Conservation (phyloP, 176 grass and related monocot genomes). For the Calamus simplicifolius region DNA sequence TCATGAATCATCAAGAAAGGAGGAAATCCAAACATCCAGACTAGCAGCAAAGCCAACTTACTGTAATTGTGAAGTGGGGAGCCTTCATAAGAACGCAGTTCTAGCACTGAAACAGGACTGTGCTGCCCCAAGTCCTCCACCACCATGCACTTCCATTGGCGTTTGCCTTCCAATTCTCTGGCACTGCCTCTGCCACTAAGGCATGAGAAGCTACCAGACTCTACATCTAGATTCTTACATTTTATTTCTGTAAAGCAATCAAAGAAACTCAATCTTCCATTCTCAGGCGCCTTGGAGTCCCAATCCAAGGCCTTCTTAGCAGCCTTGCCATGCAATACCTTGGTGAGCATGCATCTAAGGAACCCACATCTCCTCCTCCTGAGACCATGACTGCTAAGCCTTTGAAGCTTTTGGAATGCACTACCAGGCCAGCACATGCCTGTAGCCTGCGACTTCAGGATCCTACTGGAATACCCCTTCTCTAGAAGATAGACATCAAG, state of each 20-base stretch:
- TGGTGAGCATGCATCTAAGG: conserved; percentile 41
- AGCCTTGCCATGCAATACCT: conserved; percentile 36
- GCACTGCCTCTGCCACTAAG: neutral
- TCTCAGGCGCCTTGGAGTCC: conserved; percentile 11
- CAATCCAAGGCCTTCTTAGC: conserved; percentile 26
- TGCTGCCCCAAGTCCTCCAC: conserved; percentile 50
- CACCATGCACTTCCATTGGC: conserved; percentile 2
- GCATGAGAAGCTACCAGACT: neutral
- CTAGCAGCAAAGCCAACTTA: conserved; percentile 2
- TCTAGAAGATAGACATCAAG: conserved; percentile 75
- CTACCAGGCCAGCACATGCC: conserved; percentile 52
- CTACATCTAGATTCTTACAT: neutral
- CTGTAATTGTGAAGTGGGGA: conserved; percentile 25
- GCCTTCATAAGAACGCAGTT: conserved; percentile 43
- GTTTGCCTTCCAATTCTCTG: neutral
- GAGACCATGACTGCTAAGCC: conserved; percentile 29
- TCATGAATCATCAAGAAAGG: too few relatives aligned
- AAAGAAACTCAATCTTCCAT: neutral
- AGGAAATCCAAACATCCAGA: too few relatives aligned
- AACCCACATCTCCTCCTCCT: conserved; percentile 22
- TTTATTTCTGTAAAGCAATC: neutral
- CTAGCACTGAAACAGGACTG: conserved; percentile 77
- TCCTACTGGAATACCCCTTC: conserved; percentile 43
- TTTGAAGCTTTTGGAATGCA: conserved; percentile 28
- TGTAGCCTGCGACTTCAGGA: conserved; percentile 43